Evolutionary conservation across 1,284 basidiomycete genomes (phyloP).

Genomic region (Peniophora sp.): DNA sequence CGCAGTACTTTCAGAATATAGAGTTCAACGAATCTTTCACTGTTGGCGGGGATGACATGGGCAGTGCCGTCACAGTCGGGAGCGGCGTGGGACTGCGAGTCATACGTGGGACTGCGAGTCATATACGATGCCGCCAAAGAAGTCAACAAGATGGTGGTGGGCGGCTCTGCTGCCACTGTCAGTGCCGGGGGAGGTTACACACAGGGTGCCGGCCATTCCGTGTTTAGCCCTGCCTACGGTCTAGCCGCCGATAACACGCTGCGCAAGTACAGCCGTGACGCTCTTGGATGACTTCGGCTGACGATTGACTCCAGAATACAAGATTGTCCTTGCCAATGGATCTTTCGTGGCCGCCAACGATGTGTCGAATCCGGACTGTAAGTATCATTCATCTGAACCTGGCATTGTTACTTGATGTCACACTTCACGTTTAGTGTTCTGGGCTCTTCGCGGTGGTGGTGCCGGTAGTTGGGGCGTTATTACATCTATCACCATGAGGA

Average conservation of each 20-base stretch:
- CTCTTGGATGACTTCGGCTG: too few relatives aligned
- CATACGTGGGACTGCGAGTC: too few relatives aligned
- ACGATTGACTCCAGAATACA: constrained; percentile 13
- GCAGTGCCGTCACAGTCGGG: constrained; percentile 21
- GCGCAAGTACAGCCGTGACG: too few relatives aligned
- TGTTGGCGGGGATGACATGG: constrained; percentile 10
- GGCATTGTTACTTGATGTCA: neutral
- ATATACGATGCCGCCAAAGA: constrained; percentile 17
- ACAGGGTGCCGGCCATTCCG: constrained; percentile 25
- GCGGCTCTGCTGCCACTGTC: constrained; percentile 21
- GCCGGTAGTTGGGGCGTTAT: constrained; percentile 27
- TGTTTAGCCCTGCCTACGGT: constrained; percentile 19
- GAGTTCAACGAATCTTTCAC: constrained; percentile 20
- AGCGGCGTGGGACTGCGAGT: constrained; percentile 19
- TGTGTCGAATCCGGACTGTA: constrained; percentile 9
- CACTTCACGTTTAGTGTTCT: constrained; percentile 27
- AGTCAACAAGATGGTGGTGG: constrained; percentile 19
- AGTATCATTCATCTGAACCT: too few relatives aligned
- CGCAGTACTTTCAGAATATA: constrained; percentile 13
- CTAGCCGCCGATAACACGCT: constrained; percentile 23
- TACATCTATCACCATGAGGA: constrained; percentile 22
- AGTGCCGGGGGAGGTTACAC: constrained; percentile 21
- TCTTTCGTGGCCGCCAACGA: constrained; percentile 19
- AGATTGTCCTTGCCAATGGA: constrained; percentile 24
- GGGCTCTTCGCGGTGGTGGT: constrained; percentile 26